These are phyloP conservation scores for Chytridiales sp. DNA, from an alignment of 371 early-diverging fungal species.

Conservation along the genomic window DNA sequence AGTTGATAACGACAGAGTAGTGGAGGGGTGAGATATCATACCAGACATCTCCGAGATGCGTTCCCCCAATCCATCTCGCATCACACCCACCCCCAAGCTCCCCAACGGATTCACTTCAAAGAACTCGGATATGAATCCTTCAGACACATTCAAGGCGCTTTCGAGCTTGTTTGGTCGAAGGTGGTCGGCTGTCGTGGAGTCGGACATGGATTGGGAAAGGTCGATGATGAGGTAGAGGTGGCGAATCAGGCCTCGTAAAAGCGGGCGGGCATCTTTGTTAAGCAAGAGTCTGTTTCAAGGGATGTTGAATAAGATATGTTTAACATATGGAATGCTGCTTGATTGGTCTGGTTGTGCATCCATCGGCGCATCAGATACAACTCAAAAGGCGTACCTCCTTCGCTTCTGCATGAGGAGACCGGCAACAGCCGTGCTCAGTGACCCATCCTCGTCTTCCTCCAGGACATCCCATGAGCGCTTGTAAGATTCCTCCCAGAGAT, in stretches of 20 bases:
- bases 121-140: conserved; percentile 79
- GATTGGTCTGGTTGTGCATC: too few species aligned
- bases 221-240: conserved; percentile 83
- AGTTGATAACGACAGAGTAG: too few species aligned
- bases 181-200: conserved; percentile 41
- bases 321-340: background rate
- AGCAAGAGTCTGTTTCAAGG: conserved; percentile 41
- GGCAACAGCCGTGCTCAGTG: conserved; percentile 73
- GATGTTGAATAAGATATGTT: background rate
- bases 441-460: conserved; percentile 88
- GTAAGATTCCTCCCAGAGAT: conserved; percentile 94
- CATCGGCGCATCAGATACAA: too few species aligned
- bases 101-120: conserved; percentile 94
- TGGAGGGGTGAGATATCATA: conserved; percentile 35
- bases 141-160: conserved; percentile 63
- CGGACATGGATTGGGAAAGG: conserved; percentile 79
- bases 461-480: conserved; percentile 94
- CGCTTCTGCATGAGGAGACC: conserved; percentile 74
- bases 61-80: conserved; percentile 85
- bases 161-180: conserved; percentile 56
- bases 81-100: conserved; percentile 84
- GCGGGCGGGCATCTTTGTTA: conserved; percentile 71
- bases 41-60: conserved; percentile 81
- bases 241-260: conserved; percentile 92
- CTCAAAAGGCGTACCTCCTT: conserved; percentile 57